Percentiles rank a stretch among this genome's conserved stretches.
Conservation (phyloP, 345 rosid genomes). For the Geranium brycei region DNA sequence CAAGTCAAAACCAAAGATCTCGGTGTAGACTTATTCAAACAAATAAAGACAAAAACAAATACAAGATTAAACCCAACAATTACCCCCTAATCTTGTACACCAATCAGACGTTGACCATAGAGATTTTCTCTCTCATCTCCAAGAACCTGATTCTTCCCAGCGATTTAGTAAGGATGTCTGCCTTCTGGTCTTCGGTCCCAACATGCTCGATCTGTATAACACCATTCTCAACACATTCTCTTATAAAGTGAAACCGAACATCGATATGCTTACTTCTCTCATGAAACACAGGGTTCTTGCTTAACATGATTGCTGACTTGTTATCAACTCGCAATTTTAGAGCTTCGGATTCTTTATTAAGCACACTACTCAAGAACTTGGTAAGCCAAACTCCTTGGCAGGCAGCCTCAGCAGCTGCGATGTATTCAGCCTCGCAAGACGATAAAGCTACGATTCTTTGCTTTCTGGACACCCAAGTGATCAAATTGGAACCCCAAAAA, state of each 20-base stretch:
- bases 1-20: too few relatives aligned
- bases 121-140: too few relatives aligned
- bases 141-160: background rate
- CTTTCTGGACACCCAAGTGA: background rate
- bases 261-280: background rate
- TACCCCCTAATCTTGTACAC: too few relatives aligned
- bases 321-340: background rate
- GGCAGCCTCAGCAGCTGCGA: background rate
- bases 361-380: background rate
- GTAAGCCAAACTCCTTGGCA: slow-evolving; percentile 1
- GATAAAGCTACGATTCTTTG: background rate
- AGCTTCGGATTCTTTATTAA: background rate
- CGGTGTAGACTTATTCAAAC: slow-evolving; percentile 32
- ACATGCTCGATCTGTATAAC: background rate
- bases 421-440: slow-evolving; percentile 3
- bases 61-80: too few relatives aligned
- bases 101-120: too few relatives aligned
- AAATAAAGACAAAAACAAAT: slow-evolving; percentile 21
- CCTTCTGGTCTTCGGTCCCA: background rate
- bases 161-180: too few relatives aligned
- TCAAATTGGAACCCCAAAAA: background rate
- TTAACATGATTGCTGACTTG: background rate
- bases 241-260: background rate
- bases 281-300: background rate
- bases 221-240: background rate